Conservation (phyloP, 225 moss, liverwort and hornwort species). For the Rhytidiadelphus loreus region DNA sequence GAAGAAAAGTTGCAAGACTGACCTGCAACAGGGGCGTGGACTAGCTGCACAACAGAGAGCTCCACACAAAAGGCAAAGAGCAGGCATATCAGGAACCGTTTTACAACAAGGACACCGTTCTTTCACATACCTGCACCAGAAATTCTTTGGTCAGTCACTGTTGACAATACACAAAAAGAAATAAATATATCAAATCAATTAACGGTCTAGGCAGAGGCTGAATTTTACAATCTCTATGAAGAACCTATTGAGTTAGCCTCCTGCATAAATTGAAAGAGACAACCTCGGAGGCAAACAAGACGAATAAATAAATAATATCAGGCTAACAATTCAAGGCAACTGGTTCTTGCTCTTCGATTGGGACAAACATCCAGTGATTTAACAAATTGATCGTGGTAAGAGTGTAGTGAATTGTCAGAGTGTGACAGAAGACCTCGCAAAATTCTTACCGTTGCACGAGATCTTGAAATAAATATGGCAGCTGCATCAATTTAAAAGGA, state of each 20-base stretch:
- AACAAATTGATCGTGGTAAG: not conserved
- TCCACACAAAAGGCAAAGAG: conserved; percentile 80
- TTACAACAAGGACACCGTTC: conserved; percentile 72
- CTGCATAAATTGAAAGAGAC: not conserved
- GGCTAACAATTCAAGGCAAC: not conserved
- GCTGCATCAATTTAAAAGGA: conserved; percentile 76
- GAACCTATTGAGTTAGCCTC: not conserved
- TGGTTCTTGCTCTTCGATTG: not conserved
- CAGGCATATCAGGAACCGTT: conserved; percentile 57
- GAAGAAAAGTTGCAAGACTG: not conserved
- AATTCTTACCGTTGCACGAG: conserved; percentile 65
- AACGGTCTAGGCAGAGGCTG: not conserved
- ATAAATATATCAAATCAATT: not conserved
- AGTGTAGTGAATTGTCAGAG: not conserved
- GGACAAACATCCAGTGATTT: not conserved
- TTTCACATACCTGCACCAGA: conserved; percentile 74
- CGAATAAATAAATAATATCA: not conserved
- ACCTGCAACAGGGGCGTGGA: conserved; percentile 65
- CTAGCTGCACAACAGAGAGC: conserved; percentile 74
- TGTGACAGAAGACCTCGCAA: not conserved
- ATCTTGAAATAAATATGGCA: conserved; percentile 84
- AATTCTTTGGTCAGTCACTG: not conserved
- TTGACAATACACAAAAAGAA: not conserved
- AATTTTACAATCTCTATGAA: not conserved
- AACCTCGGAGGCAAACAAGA: not conserved